Conservation (phyloP, 495 filamentous ascomycete species). For the Penicillium ucsense region DNA sequence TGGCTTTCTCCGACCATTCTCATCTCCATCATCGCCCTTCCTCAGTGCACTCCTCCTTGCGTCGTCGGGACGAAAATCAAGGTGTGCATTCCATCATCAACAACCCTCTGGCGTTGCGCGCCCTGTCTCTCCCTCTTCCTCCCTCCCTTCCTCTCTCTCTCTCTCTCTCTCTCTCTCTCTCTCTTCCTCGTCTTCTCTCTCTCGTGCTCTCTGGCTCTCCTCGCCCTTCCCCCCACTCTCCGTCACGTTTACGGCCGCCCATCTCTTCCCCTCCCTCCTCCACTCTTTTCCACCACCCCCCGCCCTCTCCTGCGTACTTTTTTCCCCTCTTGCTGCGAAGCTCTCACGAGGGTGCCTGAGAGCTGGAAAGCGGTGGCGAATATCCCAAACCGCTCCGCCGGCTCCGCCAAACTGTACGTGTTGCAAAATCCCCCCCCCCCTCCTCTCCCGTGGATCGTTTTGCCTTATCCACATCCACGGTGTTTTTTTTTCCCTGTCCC, state of each 20-base stretch:
- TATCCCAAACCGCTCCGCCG: slow-evolving; percentile 1
- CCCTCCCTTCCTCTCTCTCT: background rate
- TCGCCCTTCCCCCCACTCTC: background rate
- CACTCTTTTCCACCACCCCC: too few relatives aligned
- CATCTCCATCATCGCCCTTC: slow-evolving; percentile 1
- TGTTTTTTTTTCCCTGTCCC: background rate
- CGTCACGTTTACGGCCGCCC: too few relatives aligned
- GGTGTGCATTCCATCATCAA: slow-evolving; percentile 7
- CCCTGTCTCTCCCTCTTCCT: background rate
- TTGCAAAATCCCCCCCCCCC: background rate
- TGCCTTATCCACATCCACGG: background rate
- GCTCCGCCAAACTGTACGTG: slow-evolving; percentile 13
- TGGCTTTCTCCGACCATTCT: slow-evolving; percentile 7
- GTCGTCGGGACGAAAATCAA: slow-evolving; percentile 4
- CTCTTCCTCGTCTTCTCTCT: background rate
- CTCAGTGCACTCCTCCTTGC: slow-evolving; percentile 11
- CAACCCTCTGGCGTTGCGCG: background rate
- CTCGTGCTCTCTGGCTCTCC: background rate
- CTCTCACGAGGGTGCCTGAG: background rate
- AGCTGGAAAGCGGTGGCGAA: background rate
- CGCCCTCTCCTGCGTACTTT: too few relatives aligned
- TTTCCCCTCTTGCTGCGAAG: too few relatives aligned
- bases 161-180: background rate
- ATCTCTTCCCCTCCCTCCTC: too few relatives aligned
- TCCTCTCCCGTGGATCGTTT: background rate